Evolutionary conservation across 257 asterid genomes (phyloP).

Genomic region (Primulina huaijiensis): DNA sequence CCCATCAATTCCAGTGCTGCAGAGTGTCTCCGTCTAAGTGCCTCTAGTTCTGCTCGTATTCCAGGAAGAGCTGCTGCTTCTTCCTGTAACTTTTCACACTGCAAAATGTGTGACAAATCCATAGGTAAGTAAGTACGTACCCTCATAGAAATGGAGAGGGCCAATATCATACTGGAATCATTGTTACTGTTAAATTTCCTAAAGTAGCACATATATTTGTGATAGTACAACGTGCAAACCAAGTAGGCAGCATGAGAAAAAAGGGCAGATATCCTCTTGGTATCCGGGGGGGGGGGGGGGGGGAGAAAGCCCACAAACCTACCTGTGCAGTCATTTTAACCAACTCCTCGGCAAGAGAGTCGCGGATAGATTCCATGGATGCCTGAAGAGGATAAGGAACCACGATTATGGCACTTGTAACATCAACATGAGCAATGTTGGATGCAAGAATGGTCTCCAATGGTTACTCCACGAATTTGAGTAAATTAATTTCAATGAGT

Average conservation of each 20-base stretch:
- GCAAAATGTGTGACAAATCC: constrained; percentile 20
- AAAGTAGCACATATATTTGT: neutral
- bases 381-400: constrained; percentile 47
- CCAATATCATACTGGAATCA: neutral
- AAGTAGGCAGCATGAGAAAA: neutral
- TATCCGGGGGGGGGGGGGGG: neutral
- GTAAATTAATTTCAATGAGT: constrained; percentile 8
- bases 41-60: constrained; percentile 86
- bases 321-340: constrained; percentile 96
- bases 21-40: constrained; percentile 88
- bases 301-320: constrained; percentile 16
- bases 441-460: constrained; percentile 1
- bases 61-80: constrained; percentile 90
- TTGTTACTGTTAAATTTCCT: constrained; percentile 2
- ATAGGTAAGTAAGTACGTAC: constrained; percentile 18
- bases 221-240: neutral
- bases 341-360: constrained; percentile 97
- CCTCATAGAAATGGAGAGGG: neutral
- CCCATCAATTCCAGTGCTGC: constrained; percentile 99
- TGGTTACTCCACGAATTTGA: neutral
- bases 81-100: constrained; percentile 79
- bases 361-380: constrained; percentile 94
- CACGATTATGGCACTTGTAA: constrained; percentile 13
- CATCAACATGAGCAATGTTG: neutral
- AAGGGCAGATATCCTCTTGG: neutral